These are phyloP conservation scores for Strombidium stylifer DNA, from an alignment of 73 alveolate species.

Conservation along the genomic window DNA sequence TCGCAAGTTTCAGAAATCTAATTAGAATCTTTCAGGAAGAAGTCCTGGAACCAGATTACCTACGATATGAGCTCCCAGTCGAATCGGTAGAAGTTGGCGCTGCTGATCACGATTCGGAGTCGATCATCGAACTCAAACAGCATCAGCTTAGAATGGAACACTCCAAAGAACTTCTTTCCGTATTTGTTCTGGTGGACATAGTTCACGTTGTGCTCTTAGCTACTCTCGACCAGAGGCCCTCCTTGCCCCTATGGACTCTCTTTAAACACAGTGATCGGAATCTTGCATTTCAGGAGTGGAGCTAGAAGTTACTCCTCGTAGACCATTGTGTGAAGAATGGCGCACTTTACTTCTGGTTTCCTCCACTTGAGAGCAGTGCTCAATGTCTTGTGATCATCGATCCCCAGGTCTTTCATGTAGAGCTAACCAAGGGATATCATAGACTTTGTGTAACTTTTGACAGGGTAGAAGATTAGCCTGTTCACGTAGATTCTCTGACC, in stretches of 20 bases:
- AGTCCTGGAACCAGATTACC: constrained; percentile 92
- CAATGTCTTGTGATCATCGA: too few species aligned
- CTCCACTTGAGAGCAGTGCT: background rate
- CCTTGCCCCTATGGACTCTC: background rate
- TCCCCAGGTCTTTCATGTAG: constrained; percentile 3
- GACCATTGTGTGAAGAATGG: constrained; percentile 6
- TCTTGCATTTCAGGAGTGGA: constrained; percentile 1
- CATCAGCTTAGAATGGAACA: constrained; percentile 84
- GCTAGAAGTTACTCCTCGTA: background rate
- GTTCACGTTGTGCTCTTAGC: constrained; percentile 9
- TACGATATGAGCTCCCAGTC: constrained; percentile 93
- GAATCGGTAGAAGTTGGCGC: constrained; percentile 78
- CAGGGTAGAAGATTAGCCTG: constrained; percentile 18
- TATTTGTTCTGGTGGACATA: constrained; percentile 8
- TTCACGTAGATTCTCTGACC: constrained; percentile 46
- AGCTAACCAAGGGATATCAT: constrained; percentile 6
- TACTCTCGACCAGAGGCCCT: constrained; percentile 13
- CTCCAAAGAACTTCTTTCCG: constrained; percentile 20
- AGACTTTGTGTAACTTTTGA: background rate
- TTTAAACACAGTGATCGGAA: constrained; percentile 28
- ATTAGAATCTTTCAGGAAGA: constrained; percentile 43
- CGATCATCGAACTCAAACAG: constrained; percentile 77
- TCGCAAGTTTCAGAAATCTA: background rate
- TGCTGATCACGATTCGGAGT: constrained; percentile 80
- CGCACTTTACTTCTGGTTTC: background rate